Conservation (phyloP, 2,329 filamentous ascomycete genomes). For the Verticillium isaacii region DNA sequence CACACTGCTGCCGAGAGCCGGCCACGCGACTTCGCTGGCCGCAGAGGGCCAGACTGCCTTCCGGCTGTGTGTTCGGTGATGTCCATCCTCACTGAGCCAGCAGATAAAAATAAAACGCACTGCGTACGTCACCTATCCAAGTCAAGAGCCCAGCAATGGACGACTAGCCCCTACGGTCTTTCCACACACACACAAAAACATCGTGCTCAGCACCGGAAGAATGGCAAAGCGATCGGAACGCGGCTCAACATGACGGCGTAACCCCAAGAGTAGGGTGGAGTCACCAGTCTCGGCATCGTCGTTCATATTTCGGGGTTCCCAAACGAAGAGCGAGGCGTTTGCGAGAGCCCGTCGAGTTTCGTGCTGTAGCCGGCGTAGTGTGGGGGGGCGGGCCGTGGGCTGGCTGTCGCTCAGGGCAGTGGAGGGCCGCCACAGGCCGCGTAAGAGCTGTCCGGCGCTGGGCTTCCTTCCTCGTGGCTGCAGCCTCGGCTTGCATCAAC, state of each 20-base stretch:
- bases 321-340: not conserved
- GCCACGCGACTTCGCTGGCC: not conserved
- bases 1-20: not conserved
- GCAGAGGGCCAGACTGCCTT: not conserved
- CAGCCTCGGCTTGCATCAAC: constrained; percentile 3
- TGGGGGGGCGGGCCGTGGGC: not conserved
- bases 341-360: not conserved
- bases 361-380: not conserved
- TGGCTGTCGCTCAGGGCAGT: not conserved
- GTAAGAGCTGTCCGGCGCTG: not conserved
- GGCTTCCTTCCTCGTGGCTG: not conserved
- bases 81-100: too few species aligned
- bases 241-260: not conserved
- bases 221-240: not conserved
- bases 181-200: not conserved
- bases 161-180: not conserved
- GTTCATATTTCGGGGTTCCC: not conserved
- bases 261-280: not conserved
- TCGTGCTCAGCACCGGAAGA: not conserved
- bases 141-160: not conserved
- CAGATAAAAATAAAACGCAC: too few species aligned
- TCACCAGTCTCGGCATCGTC: not conserved
- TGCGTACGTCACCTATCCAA: too few species aligned
- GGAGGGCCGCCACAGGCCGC: not conserved
- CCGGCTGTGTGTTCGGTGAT: not conserved